Evolutionary conservation across 1,139 yeast species (phyloP), one percentile per base, ranked within the genome.

Genomic region (Pichia sp.): DNA sequence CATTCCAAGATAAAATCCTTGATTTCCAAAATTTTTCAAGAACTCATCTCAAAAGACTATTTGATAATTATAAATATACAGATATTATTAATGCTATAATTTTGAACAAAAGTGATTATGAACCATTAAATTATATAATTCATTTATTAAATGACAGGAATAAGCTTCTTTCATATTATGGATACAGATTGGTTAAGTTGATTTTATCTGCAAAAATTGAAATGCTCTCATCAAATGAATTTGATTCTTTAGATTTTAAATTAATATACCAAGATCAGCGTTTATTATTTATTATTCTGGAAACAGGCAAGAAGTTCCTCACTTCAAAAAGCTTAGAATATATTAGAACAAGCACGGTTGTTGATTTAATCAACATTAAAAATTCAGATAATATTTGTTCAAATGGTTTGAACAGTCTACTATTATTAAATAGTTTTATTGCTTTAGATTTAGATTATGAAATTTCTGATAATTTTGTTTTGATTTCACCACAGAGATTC

Each of bases 331-430:
- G 66, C 37, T 69, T 75, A 47, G 82, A 75, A 25, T 71, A 81
- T 52, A 56, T 77, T n/a, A 73, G 88, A 52, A 83, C 80, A 54
- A 72, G 71, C 52, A 68, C 77, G n/a, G 79, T 81, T 12, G 79
- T 90, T 1, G 89, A 82, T 53, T 63, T 85, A 29, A 68, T 85
- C 46, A 86, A 88, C 1, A 68, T 75, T 1, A 71, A 67, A 43
- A 39, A 50, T 1, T 58, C 71, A 2, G 59, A 67, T 1, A 73
- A 73, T 27, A 70, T 80, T 13, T 49, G 72, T 7, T 48, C 59
- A 1, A 60, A 60, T 2, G 85, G 84, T 0, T 60, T 78, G 38
- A 64, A 61, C 38, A 72, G 75, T 65, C 51, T 85, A 7, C 65
- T 79, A 0, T 59, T 80, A n/a, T 66, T 82, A 43, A 72, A 70